Evolutionary conservation across 108 stramenopile genomes (phyloP), one percentile per base, ranked within the genome.

Genomic region (Conticribra weissflogii): DNA sequence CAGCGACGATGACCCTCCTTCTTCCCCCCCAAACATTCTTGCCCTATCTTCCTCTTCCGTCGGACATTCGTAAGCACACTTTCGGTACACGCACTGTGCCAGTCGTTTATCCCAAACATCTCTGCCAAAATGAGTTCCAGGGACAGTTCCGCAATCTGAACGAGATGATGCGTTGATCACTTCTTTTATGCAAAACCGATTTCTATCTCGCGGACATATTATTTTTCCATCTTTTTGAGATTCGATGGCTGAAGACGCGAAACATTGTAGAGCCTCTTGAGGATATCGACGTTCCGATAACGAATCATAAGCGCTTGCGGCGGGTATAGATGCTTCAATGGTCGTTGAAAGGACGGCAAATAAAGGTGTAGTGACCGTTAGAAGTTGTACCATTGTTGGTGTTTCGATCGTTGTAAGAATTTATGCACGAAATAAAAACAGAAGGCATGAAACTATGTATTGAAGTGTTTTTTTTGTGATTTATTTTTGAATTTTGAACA

Each of bases 51-150:
- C 52, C 30, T 48, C 75, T 8, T 29, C 30, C 0, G 75, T 48
- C 4, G 76, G 67, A 19, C 76, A 77, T 21, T n/a, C 49, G 0
- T 18, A 28, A 14, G 50, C 47, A 53, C 76, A 77, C 41, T 77
- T 77, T 48, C 76, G 52, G 32, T 69, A 77, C 5, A 77, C 67
- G 30, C 76, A 77, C 50, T 77, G 76, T 45, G 64, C 68, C 7
- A 77, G 34, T 48, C 62, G 57, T 8, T 19, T 19, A 46, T 76
- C 75, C 75, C 75, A 76, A 3, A 68, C 67, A 48, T 76, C 75
- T 25, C 72, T 31, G 17, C 72, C 72, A 58, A 51, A 74, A 45
- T 59, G 54, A 9, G 52, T 65, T 28, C 63, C 63, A n/a, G 44
- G 30, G 2, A 73, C 46, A 9, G 41, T 68, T 14, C 75, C 74